These are phyloP conservation scores for Colletotrichum somersetense DNA, from an alignment of 2,329 filamentous ascomycete genomes.

Conservation along the genomic window DNA sequence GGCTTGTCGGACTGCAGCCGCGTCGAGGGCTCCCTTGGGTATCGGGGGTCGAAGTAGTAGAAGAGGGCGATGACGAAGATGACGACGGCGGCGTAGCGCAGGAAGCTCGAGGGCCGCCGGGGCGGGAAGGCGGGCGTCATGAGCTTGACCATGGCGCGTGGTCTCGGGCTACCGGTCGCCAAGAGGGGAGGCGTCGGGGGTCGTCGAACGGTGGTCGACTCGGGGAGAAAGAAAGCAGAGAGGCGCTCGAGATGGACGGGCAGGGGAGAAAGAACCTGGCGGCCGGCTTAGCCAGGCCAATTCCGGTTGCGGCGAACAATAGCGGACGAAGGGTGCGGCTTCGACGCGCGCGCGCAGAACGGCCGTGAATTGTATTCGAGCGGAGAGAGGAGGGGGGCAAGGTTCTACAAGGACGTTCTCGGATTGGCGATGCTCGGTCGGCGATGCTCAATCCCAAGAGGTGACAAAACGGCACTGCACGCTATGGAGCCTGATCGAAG, in stretches of 20 bases:
- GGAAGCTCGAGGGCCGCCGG: slow-evolving; percentile 60
- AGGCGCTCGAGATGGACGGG: background rate
- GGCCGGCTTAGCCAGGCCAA: slow-evolving; percentile 40
- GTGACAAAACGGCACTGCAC: background rate
- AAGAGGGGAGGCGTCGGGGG: background rate
- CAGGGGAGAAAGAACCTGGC: slow-evolving; percentile 17
- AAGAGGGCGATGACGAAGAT: slow-evolving; percentile 65
- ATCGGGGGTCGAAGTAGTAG: slow-evolving; percentile 48
- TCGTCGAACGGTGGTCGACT: background rate
- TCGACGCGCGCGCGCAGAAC: background rate
- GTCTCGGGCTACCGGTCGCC: background rate
- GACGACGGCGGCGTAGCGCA: slow-evolving; percentile 72
- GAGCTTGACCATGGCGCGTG: slow-evolving; percentile 45
- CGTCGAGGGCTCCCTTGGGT: slow-evolving; percentile 29
- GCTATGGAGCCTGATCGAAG: background rate
- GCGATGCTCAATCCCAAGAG: background rate
- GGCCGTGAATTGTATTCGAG: background rate
- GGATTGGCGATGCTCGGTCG: background rate
- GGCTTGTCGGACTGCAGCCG: slow-evolving; percentile 18
- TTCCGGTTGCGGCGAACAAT: slow-evolving; percentile 13
- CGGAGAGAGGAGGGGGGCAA: background rate
- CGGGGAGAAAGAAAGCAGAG: background rate
- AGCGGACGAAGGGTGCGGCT: background rate
- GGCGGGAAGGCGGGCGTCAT: slow-evolving; percentile 57
- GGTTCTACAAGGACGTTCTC: background rate